Conservation (phyloP, 768 basidiomycete genomes). For the Phanerodontia chrysosporium region DNA sequence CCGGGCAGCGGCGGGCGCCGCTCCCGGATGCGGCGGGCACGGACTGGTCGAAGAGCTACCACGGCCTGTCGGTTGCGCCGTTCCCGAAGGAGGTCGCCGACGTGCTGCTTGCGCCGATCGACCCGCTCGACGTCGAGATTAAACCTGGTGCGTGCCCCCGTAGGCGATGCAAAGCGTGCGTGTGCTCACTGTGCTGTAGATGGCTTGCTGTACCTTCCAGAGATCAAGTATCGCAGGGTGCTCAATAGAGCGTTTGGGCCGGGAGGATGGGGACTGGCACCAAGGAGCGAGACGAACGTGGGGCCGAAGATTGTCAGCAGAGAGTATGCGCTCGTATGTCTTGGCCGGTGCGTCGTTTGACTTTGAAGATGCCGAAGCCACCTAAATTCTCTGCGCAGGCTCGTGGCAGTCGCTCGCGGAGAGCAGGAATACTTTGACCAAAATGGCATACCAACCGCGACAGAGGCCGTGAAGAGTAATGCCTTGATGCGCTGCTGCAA, state of each 20-base stretch:
- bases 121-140: slow-evolving; percentile 81
- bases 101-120: slow-evolving; percentile 67
- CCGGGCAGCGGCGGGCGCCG: not conserved
- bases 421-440: slow-evolving; percentile 98
- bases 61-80: slow-evolving; percentile 72
- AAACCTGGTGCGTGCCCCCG: slow-evolving; percentile 74
- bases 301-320: slow-evolving; percentile 83
- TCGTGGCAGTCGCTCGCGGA: slow-evolving; percentile 88
- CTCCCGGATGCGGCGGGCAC: slow-evolving; percentile 27
- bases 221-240: slow-evolving; percentile 92
- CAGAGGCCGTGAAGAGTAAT: slow-evolving; percentile 94
- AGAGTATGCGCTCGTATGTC: slow-evolving; percentile 92
- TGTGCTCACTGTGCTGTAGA: slow-evolving; percentile 41
- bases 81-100: slow-evolving; percentile 76
- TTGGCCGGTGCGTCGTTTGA: slow-evolving; percentile 66
- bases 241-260: slow-evolving; percentile 94
- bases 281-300: slow-evolving; percentile 88
- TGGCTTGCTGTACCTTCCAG: slow-evolving; percentile 90
- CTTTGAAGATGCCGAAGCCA: not conserved
- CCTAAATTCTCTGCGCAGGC: too few relatives aligned
- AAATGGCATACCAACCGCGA: slow-evolving; percentile 85
- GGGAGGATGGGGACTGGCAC: slow-evolving; percentile 95
- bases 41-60: slow-evolving; percentile 89
- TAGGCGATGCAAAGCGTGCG: not conserved
- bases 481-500: slow-evolving; percentile 98